Conservation (phyloP, 1,284 basidiomycete species). For the Ganoderma multipileum region DNA sequence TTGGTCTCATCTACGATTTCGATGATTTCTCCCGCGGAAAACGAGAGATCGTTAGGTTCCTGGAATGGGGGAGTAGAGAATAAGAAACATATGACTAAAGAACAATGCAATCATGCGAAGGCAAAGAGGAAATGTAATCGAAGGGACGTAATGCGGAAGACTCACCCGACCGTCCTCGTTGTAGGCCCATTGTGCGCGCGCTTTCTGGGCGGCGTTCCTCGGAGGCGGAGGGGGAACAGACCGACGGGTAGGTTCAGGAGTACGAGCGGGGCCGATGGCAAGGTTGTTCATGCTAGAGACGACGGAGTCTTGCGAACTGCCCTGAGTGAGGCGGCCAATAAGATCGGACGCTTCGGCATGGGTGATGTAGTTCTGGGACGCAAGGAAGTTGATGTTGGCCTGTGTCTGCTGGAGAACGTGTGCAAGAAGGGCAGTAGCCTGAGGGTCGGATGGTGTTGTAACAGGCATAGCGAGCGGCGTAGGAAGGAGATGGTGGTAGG, state of each 20-base stretch:
- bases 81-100: neutral
- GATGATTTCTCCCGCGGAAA: slow-evolving; percentile 62
- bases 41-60: slow-evolving; percentile 67
- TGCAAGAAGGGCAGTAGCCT: slow-evolving; percentile 50
- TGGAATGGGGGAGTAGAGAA: slow-evolving; percentile 33
- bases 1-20: slow-evolving; percentile 68
- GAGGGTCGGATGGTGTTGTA: slow-evolving; percentile 34
- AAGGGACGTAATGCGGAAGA: slow-evolving; percentile 15
- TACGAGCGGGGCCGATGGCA: slow-evolving; percentile 27
- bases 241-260: slow-evolving; percentile 35
- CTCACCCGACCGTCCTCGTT: slow-evolving; percentile 59
- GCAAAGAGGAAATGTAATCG: slow-evolving; percentile 6
- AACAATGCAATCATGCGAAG: slow-evolving; percentile 1
- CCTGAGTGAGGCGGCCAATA: slow-evolving; percentile 50
- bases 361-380: slow-evolving; percentile 63
- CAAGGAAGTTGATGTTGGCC: slow-evolving; percentile 66
- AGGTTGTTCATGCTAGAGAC: slow-evolving; percentile 31
- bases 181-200: slow-evolving; percentile 69
- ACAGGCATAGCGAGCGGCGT: slow-evolving; percentile 21
- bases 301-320: slow-evolving; percentile 43
- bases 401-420: slow-evolving; percentile 70
- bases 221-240: slow-evolving; percentile 40
- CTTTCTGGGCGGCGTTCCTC: slow-evolving; percentile 44
- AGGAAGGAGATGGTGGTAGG: neutral
- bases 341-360: slow-evolving; percentile 58